A percentile compares a stretch with the other conserved stretches of the same genome.
Conservation (phyloP, 208 protist species). For the Zelonia costaricensis region DNA sequence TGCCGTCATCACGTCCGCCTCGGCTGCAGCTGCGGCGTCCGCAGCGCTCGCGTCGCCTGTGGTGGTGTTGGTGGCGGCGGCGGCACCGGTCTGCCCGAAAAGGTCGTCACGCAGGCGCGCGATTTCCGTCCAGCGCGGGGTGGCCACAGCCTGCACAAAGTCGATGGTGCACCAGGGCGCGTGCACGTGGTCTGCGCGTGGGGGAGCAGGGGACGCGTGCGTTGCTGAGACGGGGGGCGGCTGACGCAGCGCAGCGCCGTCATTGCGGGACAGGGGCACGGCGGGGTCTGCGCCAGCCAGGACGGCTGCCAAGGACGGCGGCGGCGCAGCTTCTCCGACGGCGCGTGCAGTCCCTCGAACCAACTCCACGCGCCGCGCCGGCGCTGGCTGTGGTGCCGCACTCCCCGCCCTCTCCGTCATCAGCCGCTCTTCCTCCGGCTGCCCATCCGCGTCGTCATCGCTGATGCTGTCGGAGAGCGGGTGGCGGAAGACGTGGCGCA, state of each 20-base stretch:
- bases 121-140: slow-evolving; percentile 24
- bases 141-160: slow-evolving; percentile 23
- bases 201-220: not conserved
- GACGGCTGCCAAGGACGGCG: no score
- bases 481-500: slow-evolving; percentile 13
- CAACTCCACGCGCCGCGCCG: no score
- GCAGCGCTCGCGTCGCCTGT: not conserved
- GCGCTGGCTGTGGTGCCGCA: no score
- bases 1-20: not conserved
- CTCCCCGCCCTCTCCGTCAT: no score
- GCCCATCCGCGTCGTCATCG: not conserved
- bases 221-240: not conserved
- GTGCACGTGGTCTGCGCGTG: not conserved
- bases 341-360: no score
- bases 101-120: slow-evolving; percentile 15
- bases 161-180: slow-evolving; percentile 5
- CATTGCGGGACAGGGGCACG: no score
- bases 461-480: not conserved
- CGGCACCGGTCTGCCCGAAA: not conserved
- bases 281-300: no score
- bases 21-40: no score
- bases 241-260: no score
- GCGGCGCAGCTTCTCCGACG: no score
- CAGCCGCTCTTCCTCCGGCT: no score
- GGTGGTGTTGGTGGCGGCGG: not conserved